Conservation (phyloP, 2,329 filamentous ascomycete species). For the Cladophialophora immunda region DNA sequence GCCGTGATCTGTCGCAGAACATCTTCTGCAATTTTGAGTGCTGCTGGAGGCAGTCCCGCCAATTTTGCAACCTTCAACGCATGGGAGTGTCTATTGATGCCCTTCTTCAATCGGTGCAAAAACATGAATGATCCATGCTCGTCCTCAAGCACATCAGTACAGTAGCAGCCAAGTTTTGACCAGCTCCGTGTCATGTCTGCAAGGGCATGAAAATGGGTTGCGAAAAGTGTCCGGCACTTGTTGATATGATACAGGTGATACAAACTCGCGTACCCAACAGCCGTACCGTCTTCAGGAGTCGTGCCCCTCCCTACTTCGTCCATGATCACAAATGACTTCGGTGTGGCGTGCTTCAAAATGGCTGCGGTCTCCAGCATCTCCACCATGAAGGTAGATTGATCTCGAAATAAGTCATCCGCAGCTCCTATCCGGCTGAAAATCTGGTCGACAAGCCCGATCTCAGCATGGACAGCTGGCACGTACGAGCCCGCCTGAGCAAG, state of each 20-base stretch:
- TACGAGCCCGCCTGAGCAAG: constrained; percentile 92
- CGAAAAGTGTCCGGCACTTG: constrained; percentile 82
- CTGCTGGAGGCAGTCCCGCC: constrained; percentile 79
- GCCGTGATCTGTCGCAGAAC: constrained; percentile 30
- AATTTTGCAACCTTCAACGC: constrained; percentile 92
- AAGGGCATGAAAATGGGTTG: constrained; percentile 90
- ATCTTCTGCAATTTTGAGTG: constrained; percentile 70
- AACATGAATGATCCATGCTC: constrained; percentile 77
- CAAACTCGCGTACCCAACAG: constrained; percentile 87
- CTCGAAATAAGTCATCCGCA: constrained; percentile 90
- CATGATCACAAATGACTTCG: constrained; percentile 93
- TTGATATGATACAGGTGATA: constrained; percentile 83
- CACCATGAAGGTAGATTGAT: constrained; percentile 99
- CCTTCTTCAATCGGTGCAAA: constrained; percentile 80
- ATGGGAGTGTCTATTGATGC: constrained; percentile 87
- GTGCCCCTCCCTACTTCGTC: constrained; percentile 96
- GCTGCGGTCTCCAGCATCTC: constrained; percentile 97
- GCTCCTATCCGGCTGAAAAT: constrained; percentile 94
- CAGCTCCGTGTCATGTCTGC: constrained; percentile 75
- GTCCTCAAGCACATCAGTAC: constrained; percentile 86
- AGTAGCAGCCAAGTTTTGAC: constrained; percentile 75
- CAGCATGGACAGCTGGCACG: constrained; percentile 86
- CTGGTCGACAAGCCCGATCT: constrained; percentile 91
- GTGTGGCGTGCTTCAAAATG: constrained; percentile 85
- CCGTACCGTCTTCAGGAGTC: constrained; percentile 88